phyloP scores from a whole-genome alignment of 768 basidiomycete genomes.

The Termitomyces sp. region DNA sequence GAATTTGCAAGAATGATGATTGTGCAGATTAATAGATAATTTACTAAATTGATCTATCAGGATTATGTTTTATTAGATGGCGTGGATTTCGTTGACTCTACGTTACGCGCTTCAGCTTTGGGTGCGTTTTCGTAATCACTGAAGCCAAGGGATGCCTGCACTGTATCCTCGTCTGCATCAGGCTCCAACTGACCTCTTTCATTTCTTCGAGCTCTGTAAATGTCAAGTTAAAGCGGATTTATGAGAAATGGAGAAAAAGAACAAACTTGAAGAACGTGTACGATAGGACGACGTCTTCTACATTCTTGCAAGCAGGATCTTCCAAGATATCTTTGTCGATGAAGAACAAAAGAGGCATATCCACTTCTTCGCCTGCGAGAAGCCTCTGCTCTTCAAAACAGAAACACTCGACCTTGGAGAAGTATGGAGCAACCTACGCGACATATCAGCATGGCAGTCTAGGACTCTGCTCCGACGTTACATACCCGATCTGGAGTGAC shows the following conservation, averaged over 20 bases:
- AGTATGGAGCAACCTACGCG: slow-evolving; percentile 89
- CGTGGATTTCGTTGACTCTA: neutral
- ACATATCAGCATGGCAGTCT: neutral
- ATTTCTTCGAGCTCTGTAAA: slow-evolving; percentile 77
- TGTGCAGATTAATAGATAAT: neutral
- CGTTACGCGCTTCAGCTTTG: slow-evolving; percentile 27
- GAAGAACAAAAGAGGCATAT: slow-evolving; percentile 98
- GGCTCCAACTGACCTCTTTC: slow-evolving; percentile 84
- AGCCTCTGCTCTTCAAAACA: slow-evolving; percentile 99
- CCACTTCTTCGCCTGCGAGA: slow-evolving; percentile 92
- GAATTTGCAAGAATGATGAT: neutral
- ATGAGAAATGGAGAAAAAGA: neutral
- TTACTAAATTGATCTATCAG: slow-evolving; percentile 8
- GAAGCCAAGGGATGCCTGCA: slow-evolving; percentile 81
- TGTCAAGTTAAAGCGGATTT: neutral
- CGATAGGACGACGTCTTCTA: slow-evolving; percentile 90
- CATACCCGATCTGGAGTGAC: slow-evolving; percentile 95
- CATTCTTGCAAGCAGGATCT: slow-evolving; percentile 80
- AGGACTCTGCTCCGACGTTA: neutral
- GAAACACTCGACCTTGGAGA: slow-evolving; percentile 99
- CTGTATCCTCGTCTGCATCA: slow-evolving; percentile 76
- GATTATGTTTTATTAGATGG: neutral
- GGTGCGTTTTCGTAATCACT: slow-evolving; percentile 54
- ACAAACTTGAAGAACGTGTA: slow-evolving; percentile 97
- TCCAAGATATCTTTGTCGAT: slow-evolving; percentile 97